Evolutionary conservation across 805 yeast species (phyloP), one percentile per base, ranked within the genome.

Genomic region (Saturnispora halmiae): DNA sequence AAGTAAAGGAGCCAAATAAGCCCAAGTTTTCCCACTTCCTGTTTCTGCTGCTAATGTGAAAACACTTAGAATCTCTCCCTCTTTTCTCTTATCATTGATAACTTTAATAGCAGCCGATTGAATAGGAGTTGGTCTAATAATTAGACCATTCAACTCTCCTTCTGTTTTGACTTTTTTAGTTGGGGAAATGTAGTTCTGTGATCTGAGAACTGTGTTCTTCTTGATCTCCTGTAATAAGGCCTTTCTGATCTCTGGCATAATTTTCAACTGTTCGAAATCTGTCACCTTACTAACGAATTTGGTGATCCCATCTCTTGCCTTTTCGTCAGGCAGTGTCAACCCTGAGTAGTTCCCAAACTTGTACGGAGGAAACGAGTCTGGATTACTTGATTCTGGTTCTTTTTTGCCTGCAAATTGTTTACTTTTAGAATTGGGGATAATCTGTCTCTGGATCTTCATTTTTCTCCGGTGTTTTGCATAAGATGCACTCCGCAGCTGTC

Each of bases 11-110:
- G 82, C 76, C 45, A 92, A 55, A 54, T 88, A 90, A 0, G 96
- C 87, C 78, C 95, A 77, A 0, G 98, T 90, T 56, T 90, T 90
- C 7, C 98, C 98, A 0, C 95, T 82, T 0, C 98, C 98, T 0
- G 98, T 90, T 57, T 92, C 97, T 3, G 96, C 95, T 1, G 97
- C 96, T 41, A 90, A 60, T 2, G 92, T 75, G 65, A 75, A 85
- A 1, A 79, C 71, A 48, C 77, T 76, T 36, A 77, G 51, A 44
- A 67, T 62, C 6, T 57, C 59, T 16, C 45, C 49, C 9, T 51
- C 41, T 4, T 58, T 52, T 18, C 65, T 55, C 31, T 70, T 61
- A 4, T 72, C 59, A 45, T 67, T 69, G 39, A 76, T 70, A 22
- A 76, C 69, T 49, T 74, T 69, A 31, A 84, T 73, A 4, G 92